phyloP scores from a whole-genome alignment of 2,329 filamentous ascomycete species.

The Coniella lustricola region DNA sequence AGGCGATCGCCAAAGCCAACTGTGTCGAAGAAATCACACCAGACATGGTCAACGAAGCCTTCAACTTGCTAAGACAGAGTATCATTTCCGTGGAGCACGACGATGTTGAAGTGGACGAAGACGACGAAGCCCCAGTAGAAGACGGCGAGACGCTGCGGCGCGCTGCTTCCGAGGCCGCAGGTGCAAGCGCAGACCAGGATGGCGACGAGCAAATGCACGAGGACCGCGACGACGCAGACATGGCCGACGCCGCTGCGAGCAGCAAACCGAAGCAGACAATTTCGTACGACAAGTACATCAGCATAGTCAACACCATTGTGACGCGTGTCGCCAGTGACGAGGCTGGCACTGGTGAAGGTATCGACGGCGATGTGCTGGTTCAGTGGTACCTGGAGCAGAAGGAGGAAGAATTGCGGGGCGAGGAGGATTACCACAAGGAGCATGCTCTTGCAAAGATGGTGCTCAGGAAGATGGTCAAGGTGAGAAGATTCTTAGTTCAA shows the following conservation, averaged over 20 bases:
- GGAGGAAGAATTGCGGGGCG: constrained; percentile 71
- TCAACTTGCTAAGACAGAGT: constrained; percentile 81
- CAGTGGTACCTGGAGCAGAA: constrained; percentile 90
- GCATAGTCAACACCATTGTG: constrained; percentile 81
- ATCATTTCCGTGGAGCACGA: constrained; percentile 98
- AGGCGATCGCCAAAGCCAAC: constrained; percentile 97
- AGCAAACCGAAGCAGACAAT: constrained; percentile 68
- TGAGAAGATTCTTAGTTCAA: constrained; percentile 33
- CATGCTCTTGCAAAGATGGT: constrained; percentile 72
- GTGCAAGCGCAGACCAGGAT: constrained; percentile 38
- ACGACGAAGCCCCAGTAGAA: constrained; percentile 36
- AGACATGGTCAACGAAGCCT: constrained; percentile 85
- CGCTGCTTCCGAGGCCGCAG: constrained; percentile 43
- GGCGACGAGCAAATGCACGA: constrained; percentile 38
- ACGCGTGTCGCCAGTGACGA: constrained; percentile 81
- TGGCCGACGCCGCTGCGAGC: constrained; percentile 9
- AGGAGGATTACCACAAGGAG: constrained; percentile 76
- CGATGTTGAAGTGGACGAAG: constrained; percentile 87
- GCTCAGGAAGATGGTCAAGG: constrained; percentile 92
- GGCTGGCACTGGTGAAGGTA: constrained; percentile 65
- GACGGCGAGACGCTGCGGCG: constrained; percentile 40
- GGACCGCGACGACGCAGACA: constrained; percentile 30
- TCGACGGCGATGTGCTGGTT: constrained; percentile 74
- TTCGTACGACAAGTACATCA: constrained; percentile 90
- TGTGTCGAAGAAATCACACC: constrained; percentile 85